Base-by-base conservation (phyloP, 768 basidiomycete species). In the Boletus rubroflammeus region DNA sequence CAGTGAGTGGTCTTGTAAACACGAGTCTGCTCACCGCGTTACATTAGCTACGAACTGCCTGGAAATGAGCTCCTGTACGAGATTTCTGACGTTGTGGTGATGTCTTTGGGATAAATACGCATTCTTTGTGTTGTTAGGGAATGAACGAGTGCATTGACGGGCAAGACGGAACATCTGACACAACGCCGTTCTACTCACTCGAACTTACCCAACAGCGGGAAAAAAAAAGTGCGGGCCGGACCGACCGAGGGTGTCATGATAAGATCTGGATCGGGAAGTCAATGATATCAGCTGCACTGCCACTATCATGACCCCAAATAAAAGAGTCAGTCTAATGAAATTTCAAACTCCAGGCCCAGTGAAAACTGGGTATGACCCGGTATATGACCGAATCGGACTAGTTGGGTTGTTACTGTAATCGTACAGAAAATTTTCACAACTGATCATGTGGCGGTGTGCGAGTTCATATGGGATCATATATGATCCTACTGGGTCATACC, bases 11-110 rank as follows among this genome's bases (percentile, higher is more conserved):
- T 21, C 38, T 29, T 36, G 36, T 19, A 25, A 21, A 35, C 23
- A 10, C 26, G 34, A 19, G 43, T 46, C 28, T 38, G 32, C 69
- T 61, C 52, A 75, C 74, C 67, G 67, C 9, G 74, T 73, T 19
- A 74, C 63, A 46, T 75, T 67, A 6, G 72, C 72, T 25, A 76
- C 51, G 42, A 75, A 61, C 25, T 70, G 63, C 42, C 74, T 64
- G 4, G 62, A 52, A 43, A 42, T 56, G 47, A 75, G 62, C 31
- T 76, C 74, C 40, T 68, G 67, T 44, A 75, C 41, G 25, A 75
- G 56, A 29, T 59, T 61, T 45, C 58, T 64, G 21, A 43, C 57
- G 3, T 43, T 53, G 47, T 67, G 56, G 14, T 70, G 25, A 28
- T n/a, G 57, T 45, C 64, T 62, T 44, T 46, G 17, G 15, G 31